phyloP scores from a whole-genome alignment of 129 eudicot species.

The Solidago caesia region DNA sequence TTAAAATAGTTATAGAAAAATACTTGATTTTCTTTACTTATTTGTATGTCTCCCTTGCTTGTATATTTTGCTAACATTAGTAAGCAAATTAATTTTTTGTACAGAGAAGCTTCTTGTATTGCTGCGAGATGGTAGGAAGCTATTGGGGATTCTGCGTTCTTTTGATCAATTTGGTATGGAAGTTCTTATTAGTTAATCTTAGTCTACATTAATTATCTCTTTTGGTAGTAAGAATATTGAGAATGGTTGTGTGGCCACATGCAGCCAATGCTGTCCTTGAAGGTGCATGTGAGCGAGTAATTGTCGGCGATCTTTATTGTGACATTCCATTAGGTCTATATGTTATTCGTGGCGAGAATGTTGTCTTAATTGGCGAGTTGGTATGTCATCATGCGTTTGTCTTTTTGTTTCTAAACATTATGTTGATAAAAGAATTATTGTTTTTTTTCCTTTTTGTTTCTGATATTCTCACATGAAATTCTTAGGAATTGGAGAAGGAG shows the following conservation, averaged over 20 bases:
- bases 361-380: slow-evolving; percentile 95
- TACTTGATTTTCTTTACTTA: too few species aligned
- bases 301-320: slow-evolving; percentile 93
- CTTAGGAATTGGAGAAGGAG: slow-evolving; percentile 77
- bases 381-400: slow-evolving; percentile 33
- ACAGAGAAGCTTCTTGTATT: slow-evolving; percentile 94
- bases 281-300: slow-evolving; percentile 95
- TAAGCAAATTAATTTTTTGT: slow-evolving; percentile 4
- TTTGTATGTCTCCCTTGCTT: neutral
- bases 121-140: slow-evolving; percentile 93
- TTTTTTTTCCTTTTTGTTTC: neutral
- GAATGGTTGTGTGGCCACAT: slow-evolving; percentile 16
- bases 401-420: neutral
- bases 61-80: neutral
- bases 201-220: neutral
- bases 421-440: neutral
- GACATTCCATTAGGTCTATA: slow-evolving; percentile 93
- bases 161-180: slow-evolving; percentile 94
- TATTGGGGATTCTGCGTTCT: slow-evolving; percentile 90
- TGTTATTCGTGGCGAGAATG: slow-evolving; percentile 97
- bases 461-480: slow-evolving; percentile 19
- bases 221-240: slow-evolving; percentile 21
- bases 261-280: slow-evolving; percentile 97
- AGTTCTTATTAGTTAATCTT: slow-evolving; percentile 17
- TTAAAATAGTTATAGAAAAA: too few species aligned